phyloP scores from a whole-genome alignment of 768 basidiomycete genomes.

The Chalciporus chontae region DNA sequence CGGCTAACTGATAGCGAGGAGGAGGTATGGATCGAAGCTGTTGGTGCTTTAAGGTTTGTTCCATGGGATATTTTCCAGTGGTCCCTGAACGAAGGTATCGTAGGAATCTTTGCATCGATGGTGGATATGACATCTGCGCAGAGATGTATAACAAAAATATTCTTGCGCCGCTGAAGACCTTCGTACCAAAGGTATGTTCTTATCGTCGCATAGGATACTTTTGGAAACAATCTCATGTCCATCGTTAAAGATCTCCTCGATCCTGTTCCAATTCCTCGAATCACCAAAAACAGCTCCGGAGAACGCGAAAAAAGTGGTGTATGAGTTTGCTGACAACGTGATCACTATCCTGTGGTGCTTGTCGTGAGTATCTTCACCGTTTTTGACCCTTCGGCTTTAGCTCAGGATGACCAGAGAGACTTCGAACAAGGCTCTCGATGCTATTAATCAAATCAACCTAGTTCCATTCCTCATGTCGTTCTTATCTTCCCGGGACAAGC shows the following conservation, averaged over 20 bases:
- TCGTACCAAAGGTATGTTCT: conserved; percentile 68
- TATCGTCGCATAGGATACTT: not conserved
- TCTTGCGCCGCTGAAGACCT: conserved; percentile 67
- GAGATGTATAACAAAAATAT: conserved; percentile 98
- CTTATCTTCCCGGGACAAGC: conserved; percentile 61
- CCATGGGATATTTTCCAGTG: not conserved
- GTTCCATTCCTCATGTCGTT: conserved; percentile 91
- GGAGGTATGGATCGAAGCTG: conserved; percentile 87
- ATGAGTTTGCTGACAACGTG: conserved; percentile 87
- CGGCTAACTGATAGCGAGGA: conserved; percentile 88
- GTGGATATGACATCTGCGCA: conserved; percentile 91
- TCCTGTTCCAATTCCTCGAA: conserved; percentile 63
- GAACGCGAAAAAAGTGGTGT: conserved; percentile 70
- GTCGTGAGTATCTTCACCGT: conserved; percentile 61
- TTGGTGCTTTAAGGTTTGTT: conserved; percentile 78
- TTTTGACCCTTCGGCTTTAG: not conserved
- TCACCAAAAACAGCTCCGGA: conserved; percentile 62
- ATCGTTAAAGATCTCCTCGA: conserved; percentile 61
- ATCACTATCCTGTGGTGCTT: conserved; percentile 94
- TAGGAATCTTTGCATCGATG: conserved; percentile 93
- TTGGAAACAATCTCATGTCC: not conserved
- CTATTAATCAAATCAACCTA: conserved; percentile 77
- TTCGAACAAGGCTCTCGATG: conserved; percentile 77
- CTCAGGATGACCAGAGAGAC: conserved; percentile 62
- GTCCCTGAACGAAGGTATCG: conserved; percentile 6